Evolutionary conservation across 768 basidiomycete species (phyloP), one percentile per base, ranked within the genome.

Genomic region (Boletus fagicola): DNA sequence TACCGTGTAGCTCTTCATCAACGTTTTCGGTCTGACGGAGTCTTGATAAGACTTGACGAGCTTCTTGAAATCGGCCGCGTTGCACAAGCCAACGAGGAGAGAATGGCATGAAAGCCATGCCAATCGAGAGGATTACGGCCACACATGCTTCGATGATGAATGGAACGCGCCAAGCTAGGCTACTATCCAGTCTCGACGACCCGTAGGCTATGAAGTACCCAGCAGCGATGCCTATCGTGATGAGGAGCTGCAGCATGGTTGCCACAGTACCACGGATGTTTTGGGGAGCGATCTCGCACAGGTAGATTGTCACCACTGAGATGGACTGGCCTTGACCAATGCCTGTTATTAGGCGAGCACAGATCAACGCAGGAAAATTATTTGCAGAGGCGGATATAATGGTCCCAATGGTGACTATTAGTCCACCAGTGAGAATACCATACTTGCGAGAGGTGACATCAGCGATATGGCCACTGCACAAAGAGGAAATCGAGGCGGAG

Each of bases 361-460:
- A 66, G 30, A 81, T 71, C 30, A 83, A 67, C 55, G 75, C 64
- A 13, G 70, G 60, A 9, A 81, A 69, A 5, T 57, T 59, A n/a
- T 60, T 62, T 5, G 77, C 67, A 28, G 72, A 68, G 54, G 76
- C 71, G 3, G 73, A 76, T 15, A 82, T 64, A 28, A 69, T 73
- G 38, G 73, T 73, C 1, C 81, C 80, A 16, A 73, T 36, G n/a
- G 76, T 69, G 56, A 76, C 78, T 20, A 80, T 68, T 26, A 76
- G 54, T 2, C 72, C 74, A 11, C 81, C 80, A 11, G 75, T 62
- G 20, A 78, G 65, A 40, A 81, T 78, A 0, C 76, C 78, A 56
- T 74, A 71, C 38, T 76, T 81, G 51, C 79, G 75, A 33, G 78
- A 79, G 35, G 82, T 74, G 52, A 67, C 63, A 68, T 82, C 79